A percentile compares a stretch with the other conserved stretches of the same genome.
phyloP scores from a whole-genome alignment of 1,284 basidiomycete species.

The Cryptococcus sp. region DNA sequence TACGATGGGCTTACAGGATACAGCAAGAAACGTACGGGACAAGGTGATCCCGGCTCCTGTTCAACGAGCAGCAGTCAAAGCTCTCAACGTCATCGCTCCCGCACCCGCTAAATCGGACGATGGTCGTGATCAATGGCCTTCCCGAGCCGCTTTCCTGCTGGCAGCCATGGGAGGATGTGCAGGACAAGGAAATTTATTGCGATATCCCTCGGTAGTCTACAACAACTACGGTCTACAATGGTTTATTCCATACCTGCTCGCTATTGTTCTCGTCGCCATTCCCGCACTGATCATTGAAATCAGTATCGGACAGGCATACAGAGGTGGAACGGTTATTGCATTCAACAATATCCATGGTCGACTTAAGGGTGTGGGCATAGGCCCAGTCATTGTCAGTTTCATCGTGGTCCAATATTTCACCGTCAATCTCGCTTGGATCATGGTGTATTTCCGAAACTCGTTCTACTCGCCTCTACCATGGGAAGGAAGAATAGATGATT shows the following conservation, averaged over 20 bases:
- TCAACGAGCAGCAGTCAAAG: background rate
- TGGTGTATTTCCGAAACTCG: conserved; percentile 20
- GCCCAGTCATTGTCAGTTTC: conserved; percentile 18
- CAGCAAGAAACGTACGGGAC: no score
- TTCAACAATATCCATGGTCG: conserved; percentile 21
- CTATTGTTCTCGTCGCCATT: conserved; percentile 20
- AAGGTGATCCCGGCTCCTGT: no score
- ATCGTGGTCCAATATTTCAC: conserved; percentile 23
- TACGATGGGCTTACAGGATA: no score
- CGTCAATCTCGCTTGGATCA: conserved; percentile 29
- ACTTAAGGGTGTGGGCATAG: conserved; percentile 19
- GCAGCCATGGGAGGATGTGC: conserved; percentile 28
- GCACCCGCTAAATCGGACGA: conserved; percentile 13
- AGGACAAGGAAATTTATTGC: conserved; percentile 21
- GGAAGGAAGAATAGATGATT: conserved; percentile 19
- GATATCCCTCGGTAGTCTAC: conserved; percentile 23
- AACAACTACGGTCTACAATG: conserved; percentile 28
- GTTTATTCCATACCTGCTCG: conserved; percentile 26
- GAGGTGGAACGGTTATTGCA: conserved; percentile 22
- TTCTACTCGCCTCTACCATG: conserved; percentile 20
- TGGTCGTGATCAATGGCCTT: conserved; percentile 24
- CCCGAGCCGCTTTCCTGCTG: conserved; percentile 19
- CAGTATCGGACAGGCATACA: conserved; percentile 20
- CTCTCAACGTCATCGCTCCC: conserved; percentile 11
- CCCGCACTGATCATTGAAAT: conserved; percentile 21